These are phyloP conservation scores for Mentha longifolia DNA, from an alignment of 257 asterid species.

Conservation along the genomic window DNA sequence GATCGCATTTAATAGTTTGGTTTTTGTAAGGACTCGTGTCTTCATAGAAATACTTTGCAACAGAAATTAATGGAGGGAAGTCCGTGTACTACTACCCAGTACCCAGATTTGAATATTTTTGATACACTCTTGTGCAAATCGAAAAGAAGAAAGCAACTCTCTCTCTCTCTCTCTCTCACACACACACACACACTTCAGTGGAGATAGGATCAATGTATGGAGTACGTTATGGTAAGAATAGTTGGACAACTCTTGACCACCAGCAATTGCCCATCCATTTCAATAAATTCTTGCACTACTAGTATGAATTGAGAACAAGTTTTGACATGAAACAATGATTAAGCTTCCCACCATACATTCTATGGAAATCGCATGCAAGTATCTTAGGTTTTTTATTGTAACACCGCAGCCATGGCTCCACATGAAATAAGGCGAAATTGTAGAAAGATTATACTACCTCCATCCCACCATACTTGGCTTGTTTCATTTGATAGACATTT, in stretches of 20 bases:
- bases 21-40: too few relatives aligned
- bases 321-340: background rate
- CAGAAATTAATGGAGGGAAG: too few relatives aligned
- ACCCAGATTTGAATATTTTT: too few relatives aligned
- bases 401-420: background rate
- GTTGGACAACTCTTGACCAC: background rate
- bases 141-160: too few relatives aligned
- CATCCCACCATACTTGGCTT: too few relatives aligned
- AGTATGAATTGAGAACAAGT: background rate
- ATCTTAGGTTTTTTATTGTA: too few relatives aligned
- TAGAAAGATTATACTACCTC: constrained; percentile 18
- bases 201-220: background rate
- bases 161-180: background rate
- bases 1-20: too few relatives aligned
- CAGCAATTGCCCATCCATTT: background rate
- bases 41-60: too few relatives aligned
- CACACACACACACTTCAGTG: background rate
- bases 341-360: background rate
- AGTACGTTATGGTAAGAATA: background rate
- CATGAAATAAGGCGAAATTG: background rate
- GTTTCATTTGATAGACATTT: too few relatives aligned
- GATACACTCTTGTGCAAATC: too few relatives aligned
- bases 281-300: background rate
- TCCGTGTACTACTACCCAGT: too few relatives aligned
- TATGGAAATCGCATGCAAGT: too few relatives aligned